phyloP scores from a whole-genome alignment of 495 filamentous ascomycete species.

The Xylaria castorea region DNA sequence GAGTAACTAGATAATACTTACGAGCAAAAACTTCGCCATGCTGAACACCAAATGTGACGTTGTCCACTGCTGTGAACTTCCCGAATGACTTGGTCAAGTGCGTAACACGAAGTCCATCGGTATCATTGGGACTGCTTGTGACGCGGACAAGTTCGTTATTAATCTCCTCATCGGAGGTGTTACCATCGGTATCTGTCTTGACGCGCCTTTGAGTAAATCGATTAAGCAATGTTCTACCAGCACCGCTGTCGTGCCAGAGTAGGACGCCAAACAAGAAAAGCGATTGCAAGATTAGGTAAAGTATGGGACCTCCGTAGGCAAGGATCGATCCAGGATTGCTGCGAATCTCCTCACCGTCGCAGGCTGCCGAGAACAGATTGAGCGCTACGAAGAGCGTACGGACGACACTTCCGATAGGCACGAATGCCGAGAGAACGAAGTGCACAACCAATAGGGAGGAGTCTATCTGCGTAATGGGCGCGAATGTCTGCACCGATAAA shows the following conservation, averaged over 20 bases:
- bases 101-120: slow-evolving; percentile 73
- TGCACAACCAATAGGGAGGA: slow-evolving; percentile 64
- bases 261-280: slow-evolving; percentile 66
- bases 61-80: slow-evolving; percentile 73
- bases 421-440: slow-evolving; percentile 69
- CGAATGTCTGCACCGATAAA: slow-evolving; percentile 71
- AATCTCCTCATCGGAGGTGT: slow-evolving; percentile 53
- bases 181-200: slow-evolving; percentile 32
- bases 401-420: slow-evolving; percentile 72
- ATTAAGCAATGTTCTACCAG: slow-evolving; percentile 55
- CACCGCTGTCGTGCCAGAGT: slow-evolving; percentile 73
- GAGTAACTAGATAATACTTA: slow-evolving; percentile 18
- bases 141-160: slow-evolving; percentile 54
- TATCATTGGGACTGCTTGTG: slow-evolving; percentile 47
- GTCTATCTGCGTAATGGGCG: slow-evolving; percentile 66
- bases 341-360: slow-evolving; percentile 65
- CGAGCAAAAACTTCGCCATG: slow-evolving; percentile 78
- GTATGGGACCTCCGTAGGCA: slow-evolving; percentile 75
- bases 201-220: slow-evolving; percentile 46
- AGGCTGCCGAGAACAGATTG: slow-evolving; percentile 78
- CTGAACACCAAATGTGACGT: slow-evolving; percentile 80
- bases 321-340: slow-evolving; percentile 72
- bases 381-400: slow-evolving; percentile 74
- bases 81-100: slow-evolving; percentile 80
- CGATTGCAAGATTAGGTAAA: slow-evolving; percentile 71